Conservation (phyloP, 164 flowering plant genomes). For the Vitis rotundifolia region DNA sequence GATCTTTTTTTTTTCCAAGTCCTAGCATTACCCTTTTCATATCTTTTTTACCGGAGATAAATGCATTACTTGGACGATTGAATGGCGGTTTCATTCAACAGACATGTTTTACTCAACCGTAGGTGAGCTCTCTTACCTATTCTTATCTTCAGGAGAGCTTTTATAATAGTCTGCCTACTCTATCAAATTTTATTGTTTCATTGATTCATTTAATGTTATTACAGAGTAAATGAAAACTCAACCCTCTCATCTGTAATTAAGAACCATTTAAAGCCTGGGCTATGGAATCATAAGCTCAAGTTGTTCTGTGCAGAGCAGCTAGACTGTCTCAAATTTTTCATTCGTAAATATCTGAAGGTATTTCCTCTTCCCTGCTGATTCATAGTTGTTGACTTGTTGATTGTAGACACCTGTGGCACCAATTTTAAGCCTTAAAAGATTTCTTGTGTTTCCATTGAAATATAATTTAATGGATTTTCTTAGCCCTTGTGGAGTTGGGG, state of each 20-base stretch:
- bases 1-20: too few relatives aligned
- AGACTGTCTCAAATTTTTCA: slow-evolving; percentile 65
- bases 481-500: too few relatives aligned
- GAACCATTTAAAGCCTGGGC: slow-evolving; percentile 72
- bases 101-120: slow-evolving; percentile 63
- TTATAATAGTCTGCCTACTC: not conserved
- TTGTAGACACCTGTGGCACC: too few relatives aligned
- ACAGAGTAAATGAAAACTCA: slow-evolving; percentile 66
- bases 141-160: not conserved
- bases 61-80: slow-evolving; percentile 78
- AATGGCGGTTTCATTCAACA: slow-evolving; percentile 86
- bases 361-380: not conserved
- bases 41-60: slow-evolving; percentile 15
- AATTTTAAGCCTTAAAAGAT: too few relatives aligned
- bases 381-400: not conserved
- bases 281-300: slow-evolving; percentile 63
- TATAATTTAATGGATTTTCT: too few relatives aligned
- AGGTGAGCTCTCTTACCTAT: slow-evolving; percentile 46
- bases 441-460: too few relatives aligned
- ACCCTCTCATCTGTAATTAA: slow-evolving; percentile 53
- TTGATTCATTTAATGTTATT: slow-evolving; percentile 15
- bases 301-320: slow-evolving; percentile 57
- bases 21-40: not conserved
- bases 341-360: slow-evolving; percentile 72
- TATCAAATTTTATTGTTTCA: not conserved